Percentiles rank a stretch among this genome's conserved stretches.
Conservation (phyloP, 2,329 filamentous ascomycete species). For the Monilinia polystroma region DNA sequence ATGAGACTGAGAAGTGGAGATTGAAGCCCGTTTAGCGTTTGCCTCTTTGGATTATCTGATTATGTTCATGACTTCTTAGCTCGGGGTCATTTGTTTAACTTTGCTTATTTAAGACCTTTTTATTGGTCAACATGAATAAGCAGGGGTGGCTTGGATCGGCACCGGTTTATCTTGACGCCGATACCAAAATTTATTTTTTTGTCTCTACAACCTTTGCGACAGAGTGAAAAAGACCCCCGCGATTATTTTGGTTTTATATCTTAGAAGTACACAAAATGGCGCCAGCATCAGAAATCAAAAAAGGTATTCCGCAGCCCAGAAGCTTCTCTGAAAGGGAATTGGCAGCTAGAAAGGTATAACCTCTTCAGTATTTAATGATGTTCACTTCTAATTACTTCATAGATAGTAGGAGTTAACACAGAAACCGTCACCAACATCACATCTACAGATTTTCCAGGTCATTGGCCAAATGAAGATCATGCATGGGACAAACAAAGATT, state of each 20-base stretch:
- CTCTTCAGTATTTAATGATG: neutral
- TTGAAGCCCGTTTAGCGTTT: conserved; percentile 16
- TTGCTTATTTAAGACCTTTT: conserved; percentile 12
- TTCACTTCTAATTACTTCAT: conserved; percentile 22
- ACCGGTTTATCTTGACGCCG: conserved; percentile 19
- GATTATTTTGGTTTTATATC: conserved; percentile 31
- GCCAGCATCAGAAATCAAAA: conserved; percentile 31
- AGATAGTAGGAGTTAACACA: conserved; percentile 83
- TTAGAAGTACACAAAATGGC: conserved; percentile 12
- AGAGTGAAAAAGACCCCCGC: conserved; percentile 11
- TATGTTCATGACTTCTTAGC: conserved; percentile 32
- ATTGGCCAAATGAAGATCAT: conserved; percentile 85
- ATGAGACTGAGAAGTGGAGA: conserved; percentile 26
- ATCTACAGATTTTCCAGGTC: conserved; percentile 88
- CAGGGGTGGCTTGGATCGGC: conserved; percentile 9
- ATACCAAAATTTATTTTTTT: conserved; percentile 24
- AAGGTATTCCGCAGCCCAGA: neutral
- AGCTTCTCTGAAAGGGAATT: conserved; percentile 50
- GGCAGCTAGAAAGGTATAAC: conserved; percentile 57
- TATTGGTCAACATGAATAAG: neutral
- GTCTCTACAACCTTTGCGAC: conserved; percentile 22
- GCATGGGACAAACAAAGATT: conserved; percentile 76
- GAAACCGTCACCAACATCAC: conserved; percentile 89
- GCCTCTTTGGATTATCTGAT: conserved; percentile 25
- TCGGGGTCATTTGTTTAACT: conserved; percentile 20